These are phyloP conservation scores for Boletus sp. DNA, from an alignment of 768 basidiomycete species.

Conservation along the genomic window DNA sequence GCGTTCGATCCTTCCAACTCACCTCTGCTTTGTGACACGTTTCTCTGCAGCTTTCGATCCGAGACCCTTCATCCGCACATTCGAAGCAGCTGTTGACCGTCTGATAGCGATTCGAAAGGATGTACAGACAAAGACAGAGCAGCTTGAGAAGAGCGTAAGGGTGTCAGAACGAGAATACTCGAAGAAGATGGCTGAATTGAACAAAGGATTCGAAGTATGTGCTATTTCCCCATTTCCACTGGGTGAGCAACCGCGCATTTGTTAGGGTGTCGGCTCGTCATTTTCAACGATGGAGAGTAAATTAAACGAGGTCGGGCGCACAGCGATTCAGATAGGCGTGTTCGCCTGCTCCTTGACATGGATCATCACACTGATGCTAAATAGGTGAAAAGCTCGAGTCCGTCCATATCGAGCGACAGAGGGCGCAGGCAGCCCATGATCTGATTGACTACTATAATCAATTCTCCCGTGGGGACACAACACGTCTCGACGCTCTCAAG, in stretches of 20 bases:
- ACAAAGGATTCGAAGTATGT: constrained; percentile 88
- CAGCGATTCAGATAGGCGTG: constrained; percentile 87
- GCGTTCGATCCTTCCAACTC: constrained; percentile 34
- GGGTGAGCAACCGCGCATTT: not conserved
- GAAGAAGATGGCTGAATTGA: constrained; percentile 89
- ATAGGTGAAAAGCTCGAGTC: constrained; percentile 94
- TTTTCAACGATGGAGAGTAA: constrained; percentile 87
- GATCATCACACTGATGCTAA: constrained; percentile 5
- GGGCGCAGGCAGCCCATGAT: constrained; percentile 92
- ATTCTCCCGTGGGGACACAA: constrained; percentile 78
- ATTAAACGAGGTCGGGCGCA: constrained; percentile 91
- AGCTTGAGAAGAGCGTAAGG: constrained; percentile 88
- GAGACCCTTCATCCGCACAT: constrained; percentile 86
- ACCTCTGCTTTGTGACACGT: constrained; percentile 4
- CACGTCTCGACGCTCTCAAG: constrained; percentile 67
- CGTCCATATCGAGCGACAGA: constrained; percentile 84
- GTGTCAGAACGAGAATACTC: constrained; percentile 91
- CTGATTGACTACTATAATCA: constrained; percentile 93
- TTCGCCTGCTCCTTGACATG: not conserved
- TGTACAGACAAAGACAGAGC: constrained; percentile 85
- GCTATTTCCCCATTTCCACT: not conserved
- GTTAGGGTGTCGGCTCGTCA: constrained; percentile 79
- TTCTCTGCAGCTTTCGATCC: constrained; percentile 78
- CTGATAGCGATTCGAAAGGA: constrained; percentile 85
- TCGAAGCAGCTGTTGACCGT: constrained; percentile 87